A percentile compares a stretch with the other conserved stretches of the same genome.
Evolutionary conservation across 345 rosid species (phyloP).

Genomic region (Melastoma malabathricum): DNA sequence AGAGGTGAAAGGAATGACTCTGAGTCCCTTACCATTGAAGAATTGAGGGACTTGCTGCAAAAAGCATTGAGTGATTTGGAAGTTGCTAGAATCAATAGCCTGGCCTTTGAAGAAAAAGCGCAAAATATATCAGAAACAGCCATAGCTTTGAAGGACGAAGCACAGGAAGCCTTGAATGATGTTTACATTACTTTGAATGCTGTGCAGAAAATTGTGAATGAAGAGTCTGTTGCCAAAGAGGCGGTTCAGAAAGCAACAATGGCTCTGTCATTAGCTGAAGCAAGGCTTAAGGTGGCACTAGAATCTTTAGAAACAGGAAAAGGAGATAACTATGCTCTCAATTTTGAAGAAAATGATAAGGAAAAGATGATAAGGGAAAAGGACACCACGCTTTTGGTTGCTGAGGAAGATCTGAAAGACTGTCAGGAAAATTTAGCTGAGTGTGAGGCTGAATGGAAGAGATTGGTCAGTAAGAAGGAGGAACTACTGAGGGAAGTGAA

Average conservation of each 20-base stretch:
- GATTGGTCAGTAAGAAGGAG: slow-evolving; percentile 45
- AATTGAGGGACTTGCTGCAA: slow-evolving; percentile 43
- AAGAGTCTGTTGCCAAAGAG: slow-evolving; percentile 57
- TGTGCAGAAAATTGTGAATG: slow-evolving; percentile 45
- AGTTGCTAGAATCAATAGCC: slow-evolving; percentile 63
- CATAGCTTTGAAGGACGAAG: slow-evolving; percentile 73
- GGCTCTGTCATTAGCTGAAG: slow-evolving; percentile 82
- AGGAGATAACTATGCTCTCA: slow-evolving; percentile 20
- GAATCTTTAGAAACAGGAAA: slow-evolving; percentile 38
- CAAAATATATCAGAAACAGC: slow-evolving; percentile 75
- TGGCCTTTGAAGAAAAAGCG: slow-evolving; percentile 80
- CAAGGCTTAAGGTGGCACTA: slow-evolving; percentile 49
- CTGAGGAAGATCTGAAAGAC: slow-evolving; percentile 45
- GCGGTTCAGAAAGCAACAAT: slow-evolving; percentile 64
- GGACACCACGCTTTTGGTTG: slow-evolving; percentile 30
- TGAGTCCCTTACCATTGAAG: slow-evolving; percentile 35
- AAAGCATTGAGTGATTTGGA: slow-evolving; percentile 58
- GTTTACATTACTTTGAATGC: slow-evolving; percentile 43
- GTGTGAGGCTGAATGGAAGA: slow-evolving; percentile 46
- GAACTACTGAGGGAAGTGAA: slow-evolving; percentile 64
- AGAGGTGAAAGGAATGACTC: slow-evolving; percentile 21
- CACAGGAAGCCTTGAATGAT: slow-evolving; percentile 43
- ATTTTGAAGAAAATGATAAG: slow-evolving; percentile 18
- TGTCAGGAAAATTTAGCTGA: slow-evolving; percentile 37
- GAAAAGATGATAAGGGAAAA: slow-evolving; percentile 18